Base-by-base conservation (phyloP, 2,329 filamentous ascomycete species). In the Diaporthe caulivora region DNA sequence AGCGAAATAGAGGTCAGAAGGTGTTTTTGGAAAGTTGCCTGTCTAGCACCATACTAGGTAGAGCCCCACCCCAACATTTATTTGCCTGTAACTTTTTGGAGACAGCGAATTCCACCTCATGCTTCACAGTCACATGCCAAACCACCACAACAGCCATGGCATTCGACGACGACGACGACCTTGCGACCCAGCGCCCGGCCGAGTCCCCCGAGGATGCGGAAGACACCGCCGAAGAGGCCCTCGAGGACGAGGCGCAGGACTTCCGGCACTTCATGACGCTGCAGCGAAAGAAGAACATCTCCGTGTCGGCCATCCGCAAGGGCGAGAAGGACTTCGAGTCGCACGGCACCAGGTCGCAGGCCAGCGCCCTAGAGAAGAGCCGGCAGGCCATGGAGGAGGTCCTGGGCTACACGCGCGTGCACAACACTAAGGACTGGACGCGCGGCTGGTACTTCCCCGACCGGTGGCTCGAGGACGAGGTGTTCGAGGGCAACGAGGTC, bases 301-400 rank as follows among this genome's bases (percentile, higher is more conserved):
- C 87, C 11, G 82, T 86, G 67, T 90, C 91, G 78, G 89, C 95
- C 15, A 95, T 97, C 47, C 95, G 96, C 77, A 94, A 95, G 76
- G 97, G 97, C 75, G 95, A 97, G 82, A 99, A 99, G 83, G 97
- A 99, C 84, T 99, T 98, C 82, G 97, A 98, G 84, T 92, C 94
- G 37, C 95, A 98, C 83, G 94, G 94, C 62, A 98, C 97, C 2
- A 89, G 90, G 42, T 91, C 94, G 42, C 97, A 99, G 83, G 91
- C 92, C 76, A 88, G 89, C 72, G 90, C 92, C 11, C 91, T 99
- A 68, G 93, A 95, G 79, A 90, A 93, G 60, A 97, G 95, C 75
- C 92, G 96, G 71, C 88, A 89, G 77, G 96, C 95, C 26, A 97
- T 99, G 93, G 94, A 97, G 82, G 92, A 95, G 78, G 95, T 96